Base-by-base conservation (phyloP, 1,284 basidiomycete genomes). In the Anthracocystis setariae region DNA sequence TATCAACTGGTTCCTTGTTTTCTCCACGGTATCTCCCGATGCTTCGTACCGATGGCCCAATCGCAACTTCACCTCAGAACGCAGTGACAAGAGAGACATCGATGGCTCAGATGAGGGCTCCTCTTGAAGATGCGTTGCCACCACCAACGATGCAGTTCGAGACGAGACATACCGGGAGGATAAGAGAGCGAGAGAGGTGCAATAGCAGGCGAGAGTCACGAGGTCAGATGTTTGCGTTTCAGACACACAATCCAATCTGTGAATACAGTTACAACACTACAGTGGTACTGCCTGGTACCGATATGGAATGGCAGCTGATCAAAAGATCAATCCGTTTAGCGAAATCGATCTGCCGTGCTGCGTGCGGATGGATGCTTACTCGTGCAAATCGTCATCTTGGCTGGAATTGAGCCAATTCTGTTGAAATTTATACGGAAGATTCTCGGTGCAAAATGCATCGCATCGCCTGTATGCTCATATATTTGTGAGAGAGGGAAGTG, bases 361-460 rank as follows among this genome's bases (percentile, higher is more conserved):
- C 21, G 18, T 42, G 40, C 20, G 40, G 17, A 15, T 7, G 10
- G 20, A 8, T 33, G 45, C 27, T 33, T 46, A 45, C 43, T 45
- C 39, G 12, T 45, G 24, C 20, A 38, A 57, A 37, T 58, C 56
- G 56, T 59, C 56, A 59, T 59, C 29, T 13, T 3, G 7, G 23
- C 23, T n/a, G 29, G n/a, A 42, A 33, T 29, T 51, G 56, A 45
- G 55, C 47, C 42, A 44, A 46, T 42, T 24, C n/a, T 40, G 3
- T 18, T 13, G 13, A 33, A 37, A 32, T 24, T 38, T 29, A 12
- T 12, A 13, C 58, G 58, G 58, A 61, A 49, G 58, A 61, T 48
- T 53, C 54, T 61, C 58, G 58, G 58, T 61, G 35, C 50, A n/a
- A 53, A 29, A 23, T 32, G 33, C 33, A n/a, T 21, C n/a, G n/a